phyloP scores from a whole-genome alignment of 2,329 filamentous ascomycete species.

The Tricladium varicosporioides region DNA sequence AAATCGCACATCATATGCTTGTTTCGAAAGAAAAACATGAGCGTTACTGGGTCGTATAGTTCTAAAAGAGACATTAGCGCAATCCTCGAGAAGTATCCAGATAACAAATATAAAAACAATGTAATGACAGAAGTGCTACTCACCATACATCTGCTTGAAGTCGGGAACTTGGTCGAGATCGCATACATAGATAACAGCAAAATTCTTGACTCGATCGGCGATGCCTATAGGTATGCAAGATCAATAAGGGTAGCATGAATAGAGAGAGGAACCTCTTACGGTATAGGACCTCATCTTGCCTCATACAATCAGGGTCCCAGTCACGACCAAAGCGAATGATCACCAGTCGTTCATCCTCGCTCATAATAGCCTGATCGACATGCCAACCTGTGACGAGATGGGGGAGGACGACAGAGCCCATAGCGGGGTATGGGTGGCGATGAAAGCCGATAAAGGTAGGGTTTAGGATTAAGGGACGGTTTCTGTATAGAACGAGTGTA shows the following conservation, averaged over 20 bases:
- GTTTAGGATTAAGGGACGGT: too few relatives aligned
- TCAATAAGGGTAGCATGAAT: too few relatives aligned
- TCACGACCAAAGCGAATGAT: constrained; percentile 93
- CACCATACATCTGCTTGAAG: constrained; percentile 90
- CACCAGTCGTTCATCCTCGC: constrained; percentile 77
- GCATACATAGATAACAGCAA: constrained; percentile 89
- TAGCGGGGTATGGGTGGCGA: constrained; percentile 4
- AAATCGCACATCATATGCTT: constrained; percentile 99
- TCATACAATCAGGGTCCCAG: constrained; percentile 75
- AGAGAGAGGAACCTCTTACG: constrained; percentile 38
- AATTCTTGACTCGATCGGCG: constrained; percentile 90
- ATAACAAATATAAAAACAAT: too few relatives aligned
- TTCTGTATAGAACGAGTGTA: too few relatives aligned
- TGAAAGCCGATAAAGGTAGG: too few relatives aligned
- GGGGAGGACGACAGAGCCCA: constrained; percentile 84
- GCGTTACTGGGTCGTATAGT: constrained; percentile 84
- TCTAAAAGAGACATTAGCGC: constrained; percentile 37
- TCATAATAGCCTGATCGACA: constrained; percentile 91
- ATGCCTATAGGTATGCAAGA: constrained; percentile 44
- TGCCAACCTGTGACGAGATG: constrained; percentile 94
- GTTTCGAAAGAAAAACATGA: constrained; percentile 98
- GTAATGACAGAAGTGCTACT: too few relatives aligned
- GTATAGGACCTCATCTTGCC: constrained; percentile 91
- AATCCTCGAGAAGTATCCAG: too few relatives aligned
- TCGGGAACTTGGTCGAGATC: constrained; percentile 88